Evolutionary conservation across 441 rosid species (phyloP), one percentile per base, ranked within the genome.

Genomic region (Croton setiger): DNA sequence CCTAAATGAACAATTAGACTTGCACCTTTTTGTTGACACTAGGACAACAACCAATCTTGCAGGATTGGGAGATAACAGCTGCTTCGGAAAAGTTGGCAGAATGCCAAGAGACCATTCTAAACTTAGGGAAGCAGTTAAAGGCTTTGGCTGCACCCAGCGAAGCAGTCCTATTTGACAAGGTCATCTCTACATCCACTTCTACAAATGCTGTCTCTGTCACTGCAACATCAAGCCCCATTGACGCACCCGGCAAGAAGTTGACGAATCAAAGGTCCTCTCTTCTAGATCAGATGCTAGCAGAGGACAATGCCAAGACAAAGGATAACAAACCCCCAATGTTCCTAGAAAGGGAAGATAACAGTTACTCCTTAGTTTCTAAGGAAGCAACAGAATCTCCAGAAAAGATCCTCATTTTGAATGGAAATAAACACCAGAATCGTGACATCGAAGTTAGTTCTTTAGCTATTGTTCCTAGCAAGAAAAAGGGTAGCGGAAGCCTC

Each of bases 81-180:
- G 99, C 98, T 76, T 89, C 99, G 47, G 88, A 86, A 60, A 95
- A 90, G 83, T 75, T 95, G 74, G 98, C 96, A 0, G 97, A 95
- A 79, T 95, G 97, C 80, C 98, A 91, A 77, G 98, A 90, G 68
- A 89, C 97, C 11, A 95, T 95, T 60, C 76, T 87, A 63, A 83
- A 86, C 80, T 79, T 95, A 1, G 98, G 97, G 59, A 92, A 87
- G 73, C 98, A 95, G 78, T 76, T 92, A 33, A 89, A 85, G 80
- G 91, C 91, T 45, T 74, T 95, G 81, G 84, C 95, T 64, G 65
- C 86, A 47, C 86, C 96, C 9, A 82, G 73, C 54, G 90, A 90
- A 78, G 78, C 81, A 55, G 74, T 78, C 64, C 73, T 84, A 61
- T 77, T 84, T 7, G 89, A 87, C 47, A 83, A 82, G 53, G 82